phyloP scores from a whole-genome alignment of 345 rosid genomes.

The Gossypium turneri region DNA sequence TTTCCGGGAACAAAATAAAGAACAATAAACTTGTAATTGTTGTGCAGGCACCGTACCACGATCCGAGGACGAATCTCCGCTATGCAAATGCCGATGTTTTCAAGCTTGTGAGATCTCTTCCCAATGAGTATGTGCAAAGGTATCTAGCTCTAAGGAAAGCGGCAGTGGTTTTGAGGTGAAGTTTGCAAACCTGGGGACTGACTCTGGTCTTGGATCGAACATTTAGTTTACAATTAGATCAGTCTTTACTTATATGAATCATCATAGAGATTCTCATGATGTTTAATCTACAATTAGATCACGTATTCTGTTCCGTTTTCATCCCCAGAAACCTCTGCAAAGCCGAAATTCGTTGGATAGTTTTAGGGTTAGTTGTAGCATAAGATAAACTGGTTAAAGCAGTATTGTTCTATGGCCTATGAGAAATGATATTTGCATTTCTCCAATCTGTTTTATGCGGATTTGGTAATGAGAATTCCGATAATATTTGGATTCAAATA shows the following conservation, averaged over 20 bases:
- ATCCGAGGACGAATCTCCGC: constrained; percentile 77
- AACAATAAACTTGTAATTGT: background rate
- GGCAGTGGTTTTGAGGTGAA: constrained; percentile 65
- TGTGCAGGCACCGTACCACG: constrained; percentile 75
- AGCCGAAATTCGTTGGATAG: background rate
- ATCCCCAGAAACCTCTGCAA: background rate
- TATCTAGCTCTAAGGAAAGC: constrained; percentile 84
- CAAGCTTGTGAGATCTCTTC: constrained; percentile 76
- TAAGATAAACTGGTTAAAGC: background rate
- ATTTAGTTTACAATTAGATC: background rate
- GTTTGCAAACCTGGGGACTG: background rate
- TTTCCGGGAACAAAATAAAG: background rate
- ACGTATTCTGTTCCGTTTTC: background rate
- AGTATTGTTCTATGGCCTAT: background rate
- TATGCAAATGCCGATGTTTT: constrained; percentile 80
- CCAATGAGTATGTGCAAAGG: constrained; percentile 75
- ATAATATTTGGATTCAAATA: no score
- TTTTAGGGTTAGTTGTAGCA: background rate
- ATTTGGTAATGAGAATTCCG: no score
- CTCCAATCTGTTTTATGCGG: no score
- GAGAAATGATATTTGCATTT: background rate
- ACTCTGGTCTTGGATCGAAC: background rate
- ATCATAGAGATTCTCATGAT: background rate
- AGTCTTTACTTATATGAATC: background rate
- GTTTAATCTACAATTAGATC: background rate